Evolutionary conservation across 73 alveolate species (phyloP).

Genomic region (Blepharisma stoltei): DNA sequence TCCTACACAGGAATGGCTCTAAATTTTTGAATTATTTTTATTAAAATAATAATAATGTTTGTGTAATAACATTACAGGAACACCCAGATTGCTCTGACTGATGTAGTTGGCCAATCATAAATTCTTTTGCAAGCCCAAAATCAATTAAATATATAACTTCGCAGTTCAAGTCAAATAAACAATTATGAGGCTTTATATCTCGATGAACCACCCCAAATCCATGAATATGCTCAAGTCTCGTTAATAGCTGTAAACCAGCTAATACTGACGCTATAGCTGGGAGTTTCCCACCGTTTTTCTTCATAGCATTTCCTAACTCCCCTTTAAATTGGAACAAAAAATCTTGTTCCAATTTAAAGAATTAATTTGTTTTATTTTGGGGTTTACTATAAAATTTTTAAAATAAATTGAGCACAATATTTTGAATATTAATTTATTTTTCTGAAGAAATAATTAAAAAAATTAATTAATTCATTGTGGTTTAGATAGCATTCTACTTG

Average conservation of each 20-base stretch:
- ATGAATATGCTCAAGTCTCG: constrained; percentile 8
- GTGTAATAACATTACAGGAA: no score
- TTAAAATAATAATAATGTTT: no score
- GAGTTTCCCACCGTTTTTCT: constrained; percentile 16
- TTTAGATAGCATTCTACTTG: no score
- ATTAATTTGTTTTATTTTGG: no score
- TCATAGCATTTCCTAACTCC: neutral
- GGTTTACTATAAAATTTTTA: no score
- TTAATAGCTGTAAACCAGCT: neutral
- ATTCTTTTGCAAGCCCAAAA: constrained; percentile 84
- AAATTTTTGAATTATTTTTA: no score
- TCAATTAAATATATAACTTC: constrained; percentile 63
- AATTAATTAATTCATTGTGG: no score
- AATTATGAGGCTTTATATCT: constrained; percentile 20
- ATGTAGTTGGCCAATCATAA: constrained; percentile 34
- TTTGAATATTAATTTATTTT: no score
- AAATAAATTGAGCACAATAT: no score
- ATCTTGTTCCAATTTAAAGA: no score
- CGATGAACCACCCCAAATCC: neutral
- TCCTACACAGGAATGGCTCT: constrained; percentile 10
- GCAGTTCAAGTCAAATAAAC: constrained; percentile 36
- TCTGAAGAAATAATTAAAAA: no score
- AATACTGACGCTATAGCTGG: neutral
- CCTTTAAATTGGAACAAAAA: no score
- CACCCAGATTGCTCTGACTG: neutral